Conservation (phyloP, 2,329 filamentous ascomycete species). For the Cercospora citrullina region DNA sequence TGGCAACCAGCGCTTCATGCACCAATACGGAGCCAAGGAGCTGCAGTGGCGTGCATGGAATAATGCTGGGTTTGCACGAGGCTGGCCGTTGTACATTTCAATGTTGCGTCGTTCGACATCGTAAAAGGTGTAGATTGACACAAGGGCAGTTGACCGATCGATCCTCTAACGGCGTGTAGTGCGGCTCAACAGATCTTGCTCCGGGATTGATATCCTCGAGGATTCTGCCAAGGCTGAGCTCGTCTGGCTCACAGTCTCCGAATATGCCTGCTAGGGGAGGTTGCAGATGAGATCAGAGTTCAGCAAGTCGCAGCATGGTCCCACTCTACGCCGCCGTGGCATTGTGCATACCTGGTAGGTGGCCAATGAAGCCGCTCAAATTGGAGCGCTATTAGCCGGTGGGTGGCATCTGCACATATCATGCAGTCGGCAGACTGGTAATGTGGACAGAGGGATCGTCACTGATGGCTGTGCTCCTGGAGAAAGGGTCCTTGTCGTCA, state of each 20-base stretch:
- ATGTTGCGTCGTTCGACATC: conserved; percentile 7
- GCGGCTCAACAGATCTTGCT: background rate
- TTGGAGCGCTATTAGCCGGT: background rate
- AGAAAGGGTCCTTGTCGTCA: conserved; percentile 7
- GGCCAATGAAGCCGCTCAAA: background rate
- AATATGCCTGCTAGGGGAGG: background rate
- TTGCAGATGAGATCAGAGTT: conserved; percentile 4
- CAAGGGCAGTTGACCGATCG: background rate
- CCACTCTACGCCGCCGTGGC: background rate
- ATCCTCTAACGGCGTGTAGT: background rate
- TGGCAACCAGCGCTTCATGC: background rate
- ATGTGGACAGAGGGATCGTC: conserved; percentile 1
- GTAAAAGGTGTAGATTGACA: background rate
- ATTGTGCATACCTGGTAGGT: background rate
- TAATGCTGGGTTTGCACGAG: background rate
- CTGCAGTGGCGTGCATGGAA: background rate
- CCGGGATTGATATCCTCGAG: background rate
- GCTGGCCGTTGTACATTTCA: background rate
- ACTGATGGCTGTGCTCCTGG: background rate
- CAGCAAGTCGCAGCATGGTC: background rate
- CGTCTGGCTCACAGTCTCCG: conserved; percentile 5
- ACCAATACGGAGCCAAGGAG: background rate
- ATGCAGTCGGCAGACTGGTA: background rate
- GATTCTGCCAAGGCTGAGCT: background rate
- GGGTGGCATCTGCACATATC: background rate